Evolutionary conservation across 164 flowering plant species (phyloP).

Genomic region (Aristolochia fimbriata): DNA sequence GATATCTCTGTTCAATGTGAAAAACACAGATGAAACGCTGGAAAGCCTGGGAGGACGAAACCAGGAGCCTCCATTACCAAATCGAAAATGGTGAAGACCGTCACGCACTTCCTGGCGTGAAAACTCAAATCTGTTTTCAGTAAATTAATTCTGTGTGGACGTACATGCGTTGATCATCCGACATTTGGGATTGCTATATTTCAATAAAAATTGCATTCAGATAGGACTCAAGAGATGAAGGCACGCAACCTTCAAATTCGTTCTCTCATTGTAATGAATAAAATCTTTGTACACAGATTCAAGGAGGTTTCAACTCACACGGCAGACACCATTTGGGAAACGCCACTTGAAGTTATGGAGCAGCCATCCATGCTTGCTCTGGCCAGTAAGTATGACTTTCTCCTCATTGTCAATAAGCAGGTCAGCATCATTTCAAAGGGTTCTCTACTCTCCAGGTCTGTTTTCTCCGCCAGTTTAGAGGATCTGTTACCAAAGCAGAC

Average conservation of each 20-base stretch:
- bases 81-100: slow-evolving; percentile 35
- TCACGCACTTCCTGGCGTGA: background rate
- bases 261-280: background rate
- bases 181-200: background rate
- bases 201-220: background rate
- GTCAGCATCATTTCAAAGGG: background rate
- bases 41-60: slow-evolving; percentile 64
- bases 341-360: slow-evolving; percentile 50
- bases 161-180: background rate
- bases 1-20: background rate
- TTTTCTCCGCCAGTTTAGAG: slow-evolving; percentile 42
- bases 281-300: slow-evolving; percentile 29
- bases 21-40: slow-evolving; percentile 44
- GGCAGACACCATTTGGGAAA: slow-evolving; percentile 52
- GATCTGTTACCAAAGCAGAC: slow-evolving; percentile 47
- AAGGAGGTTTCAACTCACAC: slow-evolving; percentile 41
- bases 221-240: background rate
- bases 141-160: too few species aligned
- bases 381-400: slow-evolving; percentile 43
- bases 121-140: background rate
- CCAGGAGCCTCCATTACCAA: slow-evolving; percentile 45
- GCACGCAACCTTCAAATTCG: background rate
- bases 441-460: slow-evolving; percentile 26
- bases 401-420: background rate
- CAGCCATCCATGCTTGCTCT: slow-evolving; percentile 30